Evolutionary conservation across 306 rosid species (phyloP), one percentile per base, ranked within the genome.

Genomic region (Ochetophila trinervis): DNA sequence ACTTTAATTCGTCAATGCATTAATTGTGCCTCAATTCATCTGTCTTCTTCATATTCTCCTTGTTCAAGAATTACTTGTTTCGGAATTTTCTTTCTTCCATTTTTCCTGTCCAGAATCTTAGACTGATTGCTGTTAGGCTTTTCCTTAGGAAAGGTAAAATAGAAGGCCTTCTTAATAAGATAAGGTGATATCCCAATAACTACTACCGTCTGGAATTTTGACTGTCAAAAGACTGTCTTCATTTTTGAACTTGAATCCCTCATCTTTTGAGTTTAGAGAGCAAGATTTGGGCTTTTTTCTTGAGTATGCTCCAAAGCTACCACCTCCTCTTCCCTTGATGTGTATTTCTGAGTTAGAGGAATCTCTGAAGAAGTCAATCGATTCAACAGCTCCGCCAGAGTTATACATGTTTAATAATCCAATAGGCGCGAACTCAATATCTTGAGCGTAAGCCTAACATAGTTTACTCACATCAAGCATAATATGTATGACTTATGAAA

Each of bases 401-500:
- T 79, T 79, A 76, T 79, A 74, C 80, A 79, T 79, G 30, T 79
- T 71, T 32, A 67, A 17, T 23, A 80, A 62, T 37, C 81, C 84
- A 57, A 80, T 59, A 11, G 84, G 75, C 51, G 81, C 81, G 68
- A 80, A 75, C 18, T 76, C 37, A 60, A 63, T 59, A 30, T 49
- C 49, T 54, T 66, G n/a, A 19, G 45, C 52, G 74, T 75, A 79
- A 52, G 49, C 75, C 82, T 78, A n/a, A 71, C 50, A n/a, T 10
- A 32, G 4, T 50, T 35, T 14, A 48, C 24, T 4, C 45, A 44
- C 34, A 35, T 16, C 66, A 11, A 45, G 14, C 20, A 60, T 45
- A 17, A 36, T 36, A 36, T 36, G 42, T 6, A 36, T 36, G 42
- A 7, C 6, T 6, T 36, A 10, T 36, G 6, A 36, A n/a, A n/a